Conservation (phyloP, 495 filamentous ascomycete genomes). For the Talaromyces ruber region DNA sequence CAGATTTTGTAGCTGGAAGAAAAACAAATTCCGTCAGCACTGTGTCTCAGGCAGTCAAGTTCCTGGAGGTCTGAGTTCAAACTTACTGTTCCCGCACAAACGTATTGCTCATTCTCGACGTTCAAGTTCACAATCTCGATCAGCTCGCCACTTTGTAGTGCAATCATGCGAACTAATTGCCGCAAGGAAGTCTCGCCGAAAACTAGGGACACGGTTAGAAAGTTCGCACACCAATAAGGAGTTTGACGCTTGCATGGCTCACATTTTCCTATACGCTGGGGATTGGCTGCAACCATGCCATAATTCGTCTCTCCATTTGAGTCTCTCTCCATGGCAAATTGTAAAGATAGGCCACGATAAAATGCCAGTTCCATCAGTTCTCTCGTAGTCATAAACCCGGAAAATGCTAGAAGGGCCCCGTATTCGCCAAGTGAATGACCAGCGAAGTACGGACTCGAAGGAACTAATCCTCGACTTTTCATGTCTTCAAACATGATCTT, state of each 20-base stretch:
- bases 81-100: conserved; percentile 24
- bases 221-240: neutral
- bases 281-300: conserved; percentile 33
- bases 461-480: conserved; percentile 19
- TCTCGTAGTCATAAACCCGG: conserved; percentile 18
- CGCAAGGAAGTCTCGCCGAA: conserved; percentile 16
- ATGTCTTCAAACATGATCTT: conserved; percentile 24
- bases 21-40: neutral
- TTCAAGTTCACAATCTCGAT: conserved; percentile 39
- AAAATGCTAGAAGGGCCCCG: conserved; percentile 21
- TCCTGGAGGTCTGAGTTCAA: neutral
- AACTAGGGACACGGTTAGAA: neutral
- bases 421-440: conserved; percentile 38
- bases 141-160: conserved; percentile 13
- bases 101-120: conserved; percentile 29
- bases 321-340: conserved; percentile 24
- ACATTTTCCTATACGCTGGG: conserved; percentile 21
- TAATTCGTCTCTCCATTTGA: conserved; percentile 17
- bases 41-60: neutral
- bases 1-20: neutral
- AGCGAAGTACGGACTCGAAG: conserved; percentile 19
- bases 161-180: conserved; percentile 16
- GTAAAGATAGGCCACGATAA: conserved; percentile 35
- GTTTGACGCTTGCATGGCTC: neutral
- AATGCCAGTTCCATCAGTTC: conserved; percentile 24